phyloP scores from a whole-genome alignment of 805 yeast species.

The Cyberlindnera misumaiensis region DNA sequence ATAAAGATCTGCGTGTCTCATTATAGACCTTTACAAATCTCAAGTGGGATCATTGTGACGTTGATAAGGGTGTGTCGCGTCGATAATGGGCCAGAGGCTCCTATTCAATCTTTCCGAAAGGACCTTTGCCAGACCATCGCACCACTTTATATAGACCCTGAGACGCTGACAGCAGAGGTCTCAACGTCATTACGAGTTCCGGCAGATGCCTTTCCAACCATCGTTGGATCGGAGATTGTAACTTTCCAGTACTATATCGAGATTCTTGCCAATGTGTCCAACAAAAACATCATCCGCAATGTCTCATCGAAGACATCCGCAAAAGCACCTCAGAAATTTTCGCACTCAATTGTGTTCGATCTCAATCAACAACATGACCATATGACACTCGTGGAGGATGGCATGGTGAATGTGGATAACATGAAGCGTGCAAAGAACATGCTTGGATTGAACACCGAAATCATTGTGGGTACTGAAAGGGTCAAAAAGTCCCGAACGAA shows the following conservation, averaged over 20 bases:
- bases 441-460: constrained; percentile 72
- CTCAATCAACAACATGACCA: constrained; percentile 20
- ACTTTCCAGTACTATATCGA: constrained; percentile 83
- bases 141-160: constrained; percentile 75
- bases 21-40: constrained; percentile 59
- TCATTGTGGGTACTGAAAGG: constrained; percentile 74
- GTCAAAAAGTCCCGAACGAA: constrained; percentile 7
- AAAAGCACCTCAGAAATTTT: constrained; percentile 11
- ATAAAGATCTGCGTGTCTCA: constrained; percentile 62
- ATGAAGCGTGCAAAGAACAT: constrained; percentile 72
- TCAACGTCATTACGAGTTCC: constrained; percentile 68
- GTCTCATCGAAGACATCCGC: constrained; percentile 21
- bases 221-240: constrained; percentile 61
- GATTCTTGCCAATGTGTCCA: constrained; percentile 73
- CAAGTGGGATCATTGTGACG: constrained; percentile 72
- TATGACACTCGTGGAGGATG: constrained; percentile 19
- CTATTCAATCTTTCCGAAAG: constrained; percentile 59
- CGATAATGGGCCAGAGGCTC: constrained; percentile 48
- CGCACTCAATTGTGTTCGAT: constrained; percentile 21
- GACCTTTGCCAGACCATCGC: constrained; percentile 73
- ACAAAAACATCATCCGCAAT: constrained; percentile 35
- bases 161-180: constrained; percentile 46
- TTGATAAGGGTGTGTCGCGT: constrained; percentile 74
- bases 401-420: constrained; percentile 72
- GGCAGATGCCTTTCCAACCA: constrained; percentile 80